phyloP scores from a whole-genome alignment of 495 filamentous ascomycete genomes.

The Penicillium salamii region DNA sequence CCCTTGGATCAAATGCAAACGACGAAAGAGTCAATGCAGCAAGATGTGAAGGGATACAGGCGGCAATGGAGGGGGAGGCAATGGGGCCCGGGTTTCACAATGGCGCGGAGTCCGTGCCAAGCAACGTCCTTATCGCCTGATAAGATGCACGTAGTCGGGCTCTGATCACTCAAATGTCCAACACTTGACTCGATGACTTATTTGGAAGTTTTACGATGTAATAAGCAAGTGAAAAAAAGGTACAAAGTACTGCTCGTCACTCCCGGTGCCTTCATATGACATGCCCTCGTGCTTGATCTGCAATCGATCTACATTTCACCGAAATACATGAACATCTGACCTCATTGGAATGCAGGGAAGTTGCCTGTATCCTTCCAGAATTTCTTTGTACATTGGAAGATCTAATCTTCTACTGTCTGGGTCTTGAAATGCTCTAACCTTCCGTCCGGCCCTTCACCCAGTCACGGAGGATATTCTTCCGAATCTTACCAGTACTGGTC shows the following conservation, averaged over 20 bases:
- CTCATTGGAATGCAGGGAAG: constrained; percentile 8
- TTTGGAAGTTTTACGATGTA: too few species aligned
- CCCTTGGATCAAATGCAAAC: constrained; percentile 10
- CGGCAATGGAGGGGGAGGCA: constrained; percentile 27
- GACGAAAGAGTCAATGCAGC: constrained; percentile 3
- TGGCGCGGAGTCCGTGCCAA: constrained; percentile 24
- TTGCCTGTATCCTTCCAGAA: constrained; percentile 1
- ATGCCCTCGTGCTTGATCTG: constrained; percentile 13
- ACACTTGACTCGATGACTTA: too few species aligned
- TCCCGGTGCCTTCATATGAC: not conserved
- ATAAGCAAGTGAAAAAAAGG: not conserved
- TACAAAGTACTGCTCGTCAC: not conserved
- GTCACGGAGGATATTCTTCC: constrained; percentile 89
- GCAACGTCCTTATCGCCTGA: constrained; percentile 23
- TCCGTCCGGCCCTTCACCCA: constrained; percentile 63
- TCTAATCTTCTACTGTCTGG: not conserved
- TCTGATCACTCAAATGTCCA: too few species aligned
- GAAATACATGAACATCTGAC: constrained; percentile 5
- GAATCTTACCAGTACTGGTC: constrained; percentile 93
- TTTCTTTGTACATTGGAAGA: not conserved
- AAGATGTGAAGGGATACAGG: constrained; percentile 15
- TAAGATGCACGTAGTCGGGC: constrained; percentile 23
- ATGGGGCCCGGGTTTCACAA: constrained; percentile 22
- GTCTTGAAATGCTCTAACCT: not conserved
- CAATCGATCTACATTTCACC: not conserved